Conservation (phyloP, 306 rosid species). For the Sophora flavescens region DNA sequence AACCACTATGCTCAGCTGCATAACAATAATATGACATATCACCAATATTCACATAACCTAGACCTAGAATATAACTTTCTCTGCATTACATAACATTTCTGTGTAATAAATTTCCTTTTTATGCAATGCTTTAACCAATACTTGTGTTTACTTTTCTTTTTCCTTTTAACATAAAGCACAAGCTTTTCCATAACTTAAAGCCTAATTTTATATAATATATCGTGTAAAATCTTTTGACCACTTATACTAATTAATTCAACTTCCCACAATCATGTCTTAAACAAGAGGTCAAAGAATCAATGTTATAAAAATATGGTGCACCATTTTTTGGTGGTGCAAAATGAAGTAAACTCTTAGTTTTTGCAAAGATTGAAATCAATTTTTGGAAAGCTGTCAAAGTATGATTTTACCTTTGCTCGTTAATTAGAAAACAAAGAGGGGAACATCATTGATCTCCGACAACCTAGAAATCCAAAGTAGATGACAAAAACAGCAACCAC, state of each 20-base stretch:
- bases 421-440: slow-evolving; percentile 34
- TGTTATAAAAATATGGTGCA: slow-evolving; percentile 31
- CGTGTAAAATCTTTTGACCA: background rate
- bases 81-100: slow-evolving; percentile 1
- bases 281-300: slow-evolving; percentile 4
- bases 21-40: slow-evolving; percentile 44
- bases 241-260: background rate
- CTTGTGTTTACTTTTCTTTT: background rate
- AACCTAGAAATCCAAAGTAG: slow-evolving; percentile 55
- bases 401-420: slow-evolving; percentile 34
- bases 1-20: slow-evolving; percentile 44
- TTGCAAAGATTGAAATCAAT: slow-evolving; percentile 29
- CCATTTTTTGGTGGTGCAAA: slow-evolving; percentile 43
- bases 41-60: slow-evolving; percentile 47
- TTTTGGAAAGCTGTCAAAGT: slow-evolving; percentile 28
- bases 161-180: background rate
- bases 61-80: slow-evolving; percentile 26
- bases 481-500: slow-evolving; percentile 57
- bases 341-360: slow-evolving; percentile 3
- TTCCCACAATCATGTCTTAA: background rate
- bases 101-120: background rate
- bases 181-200: background rate
- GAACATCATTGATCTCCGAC: slow-evolving; percentile 58
- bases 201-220: background rate
- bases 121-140: background rate